Evolutionary conservation across 306 rosid species (phyloP), one percentile per base, ranked within the genome.

Genomic region (Rosa chinensis): DNA sequence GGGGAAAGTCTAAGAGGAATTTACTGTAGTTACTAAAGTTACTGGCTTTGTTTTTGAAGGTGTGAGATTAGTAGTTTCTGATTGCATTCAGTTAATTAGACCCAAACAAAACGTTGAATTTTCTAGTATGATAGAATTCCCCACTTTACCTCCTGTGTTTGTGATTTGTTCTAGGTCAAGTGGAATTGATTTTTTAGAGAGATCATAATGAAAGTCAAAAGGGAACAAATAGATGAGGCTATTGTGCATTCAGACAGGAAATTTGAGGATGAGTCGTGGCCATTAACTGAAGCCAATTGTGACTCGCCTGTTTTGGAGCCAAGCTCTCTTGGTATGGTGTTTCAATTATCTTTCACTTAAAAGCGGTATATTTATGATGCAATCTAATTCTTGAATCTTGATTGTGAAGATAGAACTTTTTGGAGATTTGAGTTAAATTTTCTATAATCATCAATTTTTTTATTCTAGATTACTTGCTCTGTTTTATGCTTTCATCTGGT

Each of bases 281-380:
- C 47, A 44, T 42, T 74, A 16, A 25, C n/a, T 78, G 66, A 40
- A 23, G 70, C 73, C 4, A 80, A 52, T 14, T 79, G 76, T 16
- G 75, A 83, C 42, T 45, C 80, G 56, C 75, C 79, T 78, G 50
- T 53, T 77, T n/a, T 20, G 17, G 62, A 73, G 64, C 70, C 84
- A 77, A 50, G 79, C 4, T 59, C 83, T 45, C 52, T 7, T 75
- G 80, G 92, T 90, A 83, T 72, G 73, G 40, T 67, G 48, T 74
- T 40, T 74, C 23, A 28, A 32, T 44, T 9, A 9, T 43, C 7
- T 5, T 43, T 61, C 8, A 25, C 17, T 16, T 25, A n/a, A 16
- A 55, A 6, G 47, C 1, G 1, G 47, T 43, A 43, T 43, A 43
- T 43, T 43, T 8, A 43, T 43, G 47, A 43, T 43, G 47, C 47